These are phyloP conservation scores for Bidens hawaiensis DNA, from an alignment of 140 eudicot genomes.

Conservation along the genomic window DNA sequence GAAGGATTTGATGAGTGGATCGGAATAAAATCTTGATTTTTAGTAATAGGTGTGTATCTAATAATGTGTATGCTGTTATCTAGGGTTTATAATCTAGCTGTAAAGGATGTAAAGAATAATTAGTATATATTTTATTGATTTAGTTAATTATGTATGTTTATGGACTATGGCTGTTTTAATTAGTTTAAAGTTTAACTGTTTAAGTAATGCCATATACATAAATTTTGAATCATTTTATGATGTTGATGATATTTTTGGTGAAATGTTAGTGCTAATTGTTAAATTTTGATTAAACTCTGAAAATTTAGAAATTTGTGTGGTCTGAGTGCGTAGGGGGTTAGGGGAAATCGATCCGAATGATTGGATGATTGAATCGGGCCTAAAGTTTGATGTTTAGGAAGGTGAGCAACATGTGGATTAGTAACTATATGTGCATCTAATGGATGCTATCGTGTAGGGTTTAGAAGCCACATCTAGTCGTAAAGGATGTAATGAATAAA, in stretches of 20 bases:
- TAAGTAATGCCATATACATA: not conserved
- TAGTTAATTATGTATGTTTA: not conserved
- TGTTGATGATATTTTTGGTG: slow-evolving; percentile 3
- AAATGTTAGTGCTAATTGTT: not conserved
- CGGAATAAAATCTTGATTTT: too few species aligned
- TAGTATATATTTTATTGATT: not conserved
- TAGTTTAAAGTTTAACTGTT: not conserved
- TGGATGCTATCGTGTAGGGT: not conserved
- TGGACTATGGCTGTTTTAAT: not conserved
- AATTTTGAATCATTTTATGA: not conserved
- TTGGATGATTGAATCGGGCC: too few species aligned
- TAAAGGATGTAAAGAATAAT: too few species aligned
- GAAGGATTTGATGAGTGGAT: too few species aligned
- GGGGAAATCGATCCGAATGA: not conserved
- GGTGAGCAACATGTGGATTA: not conserved
- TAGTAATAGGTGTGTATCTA: too few species aligned
- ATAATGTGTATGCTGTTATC: too few species aligned
- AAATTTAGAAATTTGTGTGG: slow-evolving; percentile 12
- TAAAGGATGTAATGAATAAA: not conserved
- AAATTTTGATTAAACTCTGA: not conserved
- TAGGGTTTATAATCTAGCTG: too few species aligned
- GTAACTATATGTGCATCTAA: not conserved
- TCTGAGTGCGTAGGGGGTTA: not conserved
- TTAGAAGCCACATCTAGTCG: too few species aligned
- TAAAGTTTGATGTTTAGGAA: not conserved